A percentile compares a stretch with the other conserved stretches of the same genome.
These are phyloP conservation scores for Dactylellina sp. DNA, from an alignment of 2,329 filamentous ascomycete genomes.

Conservation along the genomic window DNA sequence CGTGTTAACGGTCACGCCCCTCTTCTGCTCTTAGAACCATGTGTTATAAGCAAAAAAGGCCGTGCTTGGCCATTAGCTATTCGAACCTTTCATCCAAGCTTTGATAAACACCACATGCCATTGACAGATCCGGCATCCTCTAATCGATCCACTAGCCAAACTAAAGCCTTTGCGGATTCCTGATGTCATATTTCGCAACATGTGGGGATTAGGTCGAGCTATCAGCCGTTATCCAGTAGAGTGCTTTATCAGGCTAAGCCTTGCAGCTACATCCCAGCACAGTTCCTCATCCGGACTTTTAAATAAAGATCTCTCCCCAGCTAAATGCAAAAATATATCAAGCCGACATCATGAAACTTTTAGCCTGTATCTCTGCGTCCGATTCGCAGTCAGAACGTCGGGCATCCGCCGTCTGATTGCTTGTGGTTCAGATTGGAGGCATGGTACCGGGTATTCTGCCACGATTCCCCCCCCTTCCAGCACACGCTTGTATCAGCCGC, in stretches of 20 bases:
- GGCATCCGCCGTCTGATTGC: not conserved
- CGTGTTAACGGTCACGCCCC: not conserved
- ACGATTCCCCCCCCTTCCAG: no score
- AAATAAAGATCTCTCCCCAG: not conserved
- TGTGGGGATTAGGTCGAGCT: not conserved
- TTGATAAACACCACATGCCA: not conserved
- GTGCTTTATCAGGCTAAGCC: slow-evolving; percentile 11
- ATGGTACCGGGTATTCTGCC: no score
- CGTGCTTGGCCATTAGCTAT: not conserved
- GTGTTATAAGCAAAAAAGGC: no score
- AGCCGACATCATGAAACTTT: slow-evolving; percentile 30
- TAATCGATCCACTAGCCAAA: not conserved
- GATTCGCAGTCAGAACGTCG: not conserved
- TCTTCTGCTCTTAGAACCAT: not conserved
- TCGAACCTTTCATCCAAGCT: not conserved
- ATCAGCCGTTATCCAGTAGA: not conserved
- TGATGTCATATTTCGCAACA: slow-evolving; percentile 14
- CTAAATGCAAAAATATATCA: not conserved
- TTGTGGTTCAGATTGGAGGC: not conserved
- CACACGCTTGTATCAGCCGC: not conserved
- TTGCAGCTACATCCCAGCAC: not conserved
- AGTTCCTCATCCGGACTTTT: not conserved
- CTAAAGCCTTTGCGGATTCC: not conserved
- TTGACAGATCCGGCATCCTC: not conserved
- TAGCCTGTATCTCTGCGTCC: slow-evolving; percentile 33